A percentile compares a stretch with the other conserved stretches of the same genome.
These are phyloP conservation scores for Sporothrix globosa DNA, from an alignment of 2,329 filamentous ascomycete species.

Conservation along the genomic window DNA sequence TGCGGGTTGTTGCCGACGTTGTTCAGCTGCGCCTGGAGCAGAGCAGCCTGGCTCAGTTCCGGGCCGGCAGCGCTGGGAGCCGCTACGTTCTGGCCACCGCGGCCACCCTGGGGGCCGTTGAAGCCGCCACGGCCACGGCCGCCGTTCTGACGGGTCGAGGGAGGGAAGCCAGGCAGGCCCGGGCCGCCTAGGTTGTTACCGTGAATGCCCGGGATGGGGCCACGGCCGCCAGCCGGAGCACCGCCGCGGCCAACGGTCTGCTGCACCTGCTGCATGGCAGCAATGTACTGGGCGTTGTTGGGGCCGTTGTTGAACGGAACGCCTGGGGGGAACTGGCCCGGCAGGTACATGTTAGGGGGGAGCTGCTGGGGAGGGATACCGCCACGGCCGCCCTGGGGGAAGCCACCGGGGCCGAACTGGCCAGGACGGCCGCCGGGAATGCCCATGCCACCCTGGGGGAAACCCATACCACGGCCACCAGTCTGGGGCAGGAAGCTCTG, in stretches of 20 bases:
- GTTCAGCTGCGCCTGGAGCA: slow-evolving; percentile 63
- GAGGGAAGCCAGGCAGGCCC: slow-evolving; percentile 61
- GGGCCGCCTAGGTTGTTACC: slow-evolving; percentile 61
- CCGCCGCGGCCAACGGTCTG: slow-evolving; percentile 65
- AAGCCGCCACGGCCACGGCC: slow-evolving; percentile 51
- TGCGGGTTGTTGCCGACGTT: slow-evolving; percentile 55
- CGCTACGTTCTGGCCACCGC: slow-evolving; percentile 47
- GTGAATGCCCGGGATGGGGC: slow-evolving; percentile 66
- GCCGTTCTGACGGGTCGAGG: slow-evolving; percentile 54
- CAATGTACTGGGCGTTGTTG: slow-evolving; percentile 76
- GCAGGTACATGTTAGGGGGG: slow-evolving; percentile 84
- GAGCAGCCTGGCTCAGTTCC: slow-evolving; percentile 48
- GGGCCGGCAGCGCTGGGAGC: slow-evolving; percentile 39
- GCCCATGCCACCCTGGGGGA: slow-evolving; percentile 65
- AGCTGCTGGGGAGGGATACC: slow-evolving; percentile 81
- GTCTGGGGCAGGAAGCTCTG: slow-evolving; percentile 66
- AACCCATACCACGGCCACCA: slow-evolving; percentile 65
- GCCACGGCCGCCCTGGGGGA: slow-evolving; percentile 87
- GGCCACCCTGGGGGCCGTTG: slow-evolving; percentile 53
- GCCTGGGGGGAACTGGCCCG: slow-evolving; percentile 76
- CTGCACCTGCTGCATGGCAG: slow-evolving; percentile 79
- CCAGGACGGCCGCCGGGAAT: slow-evolving; percentile 78
- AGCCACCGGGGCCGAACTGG: slow-evolving; percentile 76
- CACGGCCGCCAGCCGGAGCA: slow-evolving; percentile 68
- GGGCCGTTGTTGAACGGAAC: slow-evolving; percentile 71